phyloP scores from a whole-genome alignment of 2,329 filamentous ascomycete genomes.

The Pseudocercospora pini-densiflorae region DNA sequence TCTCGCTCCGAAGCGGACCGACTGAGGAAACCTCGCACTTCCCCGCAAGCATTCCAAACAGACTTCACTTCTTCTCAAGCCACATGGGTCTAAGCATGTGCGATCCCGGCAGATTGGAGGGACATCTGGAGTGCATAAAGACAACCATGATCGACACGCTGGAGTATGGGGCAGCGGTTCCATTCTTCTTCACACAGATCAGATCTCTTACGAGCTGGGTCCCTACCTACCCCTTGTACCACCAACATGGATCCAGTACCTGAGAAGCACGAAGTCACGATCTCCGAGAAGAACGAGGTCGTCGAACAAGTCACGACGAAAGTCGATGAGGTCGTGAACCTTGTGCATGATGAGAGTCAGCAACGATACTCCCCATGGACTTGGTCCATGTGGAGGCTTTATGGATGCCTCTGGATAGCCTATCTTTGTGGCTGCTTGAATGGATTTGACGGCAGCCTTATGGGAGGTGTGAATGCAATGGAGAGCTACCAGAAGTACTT shows the following conservation, averaged over 20 bases:
- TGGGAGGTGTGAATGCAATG: slow-evolving; percentile 12
- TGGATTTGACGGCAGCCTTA: slow-evolving; percentile 12
- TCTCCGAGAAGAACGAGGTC: slow-evolving; percentile 10
- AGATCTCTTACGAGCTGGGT: not conserved
- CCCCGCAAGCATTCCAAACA: not conserved
- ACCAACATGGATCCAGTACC: slow-evolving; percentile 1
- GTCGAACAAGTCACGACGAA: slow-evolving; percentile 10
- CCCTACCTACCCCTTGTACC: not conserved
- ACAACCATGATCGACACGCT: not conserved
- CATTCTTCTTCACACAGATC: not conserved
- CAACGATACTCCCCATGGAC: slow-evolving; percentile 14
- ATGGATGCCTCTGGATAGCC: slow-evolving; percentile 12
- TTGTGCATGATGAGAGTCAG: slow-evolving; percentile 7
- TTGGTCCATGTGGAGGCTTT: slow-evolving; percentile 11
- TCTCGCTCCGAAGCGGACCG: slow-evolving; percentile 16
- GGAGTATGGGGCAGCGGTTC: not conserved
- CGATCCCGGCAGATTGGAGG: not conserved
- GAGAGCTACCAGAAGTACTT: slow-evolving; percentile 9
- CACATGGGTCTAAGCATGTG: slow-evolving; percentile 2
- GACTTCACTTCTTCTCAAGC: not conserved
- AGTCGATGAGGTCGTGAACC: slow-evolving; percentile 8
- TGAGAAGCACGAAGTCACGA: not conserved
- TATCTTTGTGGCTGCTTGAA: slow-evolving; percentile 13
- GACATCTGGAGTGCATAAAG: slow-evolving; percentile 3
- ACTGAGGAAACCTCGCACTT: not conserved